Conservation (phyloP, 2,329 filamentous ascomycete species). For the Cladophialophora bantiana region DNA sequence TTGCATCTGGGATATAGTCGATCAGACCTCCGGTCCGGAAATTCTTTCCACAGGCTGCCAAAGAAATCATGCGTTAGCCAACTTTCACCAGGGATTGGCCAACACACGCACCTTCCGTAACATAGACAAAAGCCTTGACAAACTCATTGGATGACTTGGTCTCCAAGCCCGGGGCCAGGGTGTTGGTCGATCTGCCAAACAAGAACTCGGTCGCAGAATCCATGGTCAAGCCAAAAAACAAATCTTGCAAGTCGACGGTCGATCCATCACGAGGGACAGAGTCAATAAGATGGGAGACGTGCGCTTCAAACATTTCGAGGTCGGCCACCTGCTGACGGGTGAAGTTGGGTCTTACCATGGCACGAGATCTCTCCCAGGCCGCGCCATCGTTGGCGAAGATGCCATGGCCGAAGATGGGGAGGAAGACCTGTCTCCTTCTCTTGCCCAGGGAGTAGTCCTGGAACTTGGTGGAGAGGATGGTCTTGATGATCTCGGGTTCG, state of each 20-base stretch:
- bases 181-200: conserved; percentile 62
- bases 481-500: conserved; percentile 63
- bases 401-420: conserved; percentile 39
- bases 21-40: conserved; percentile 34
- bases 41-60: conserved; percentile 25
- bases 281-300: conserved; percentile 65
- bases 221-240: conserved; percentile 70
- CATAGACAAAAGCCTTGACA: conserved; percentile 37
- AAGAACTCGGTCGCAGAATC: conserved; percentile 73
- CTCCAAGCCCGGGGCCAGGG: conserved; percentile 34
- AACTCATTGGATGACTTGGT: conserved; percentile 37
- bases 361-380: conserved; percentile 56
- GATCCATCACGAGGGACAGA: conserved; percentile 63
- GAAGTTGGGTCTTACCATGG: conserved; percentile 59
- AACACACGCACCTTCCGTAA: conserved; percentile 27
- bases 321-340: conserved; percentile 60
- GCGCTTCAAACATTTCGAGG: conserved; percentile 65
- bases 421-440: conserved; percentile 47
- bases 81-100: not conserved
- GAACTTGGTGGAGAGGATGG: conserved; percentile 42
- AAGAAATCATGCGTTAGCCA: conserved; percentile 9
- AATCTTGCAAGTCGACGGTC: conserved; percentile 65
- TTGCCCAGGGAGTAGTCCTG: conserved; percentile 51
- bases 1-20: conserved; percentile 32
- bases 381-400: conserved; percentile 59